Percentiles rank a stretch among this genome's conserved stretches.
phyloP scores from a whole-genome alignment of 2,329 filamentous ascomycete genomes.

The Lithohypha guttulata region DNA sequence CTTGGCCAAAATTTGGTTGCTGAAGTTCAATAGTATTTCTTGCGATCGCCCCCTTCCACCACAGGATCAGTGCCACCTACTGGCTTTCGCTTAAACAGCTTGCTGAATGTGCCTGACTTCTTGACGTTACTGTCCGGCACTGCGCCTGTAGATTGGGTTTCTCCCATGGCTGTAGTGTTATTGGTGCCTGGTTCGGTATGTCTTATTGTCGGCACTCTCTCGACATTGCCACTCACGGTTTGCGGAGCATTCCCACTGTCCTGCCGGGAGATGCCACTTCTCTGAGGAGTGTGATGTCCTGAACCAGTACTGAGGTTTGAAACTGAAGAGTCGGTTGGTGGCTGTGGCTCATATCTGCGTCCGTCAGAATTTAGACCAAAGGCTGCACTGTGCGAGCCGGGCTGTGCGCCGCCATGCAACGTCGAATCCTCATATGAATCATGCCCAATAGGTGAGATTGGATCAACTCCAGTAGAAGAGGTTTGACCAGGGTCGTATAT shows the following conservation, averaged over 20 bases:
- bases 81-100: conserved; percentile 7
- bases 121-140: neutral
- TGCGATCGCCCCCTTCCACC: neutral
- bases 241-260: conserved; percentile 3
- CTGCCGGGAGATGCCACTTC: neutral
- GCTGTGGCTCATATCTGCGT: neutral
- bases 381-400: neutral
- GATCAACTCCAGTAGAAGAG: neutral
- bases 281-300: neutral
- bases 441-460: neutral
- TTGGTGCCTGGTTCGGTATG: conserved; percentile 3
- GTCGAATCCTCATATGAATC: neutral
- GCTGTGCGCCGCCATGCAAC: neutral
- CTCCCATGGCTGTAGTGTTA: neutral
- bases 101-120: conserved; percentile 3
- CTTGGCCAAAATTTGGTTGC: no score
- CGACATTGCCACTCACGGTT: neutral
- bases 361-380: conserved; percentile 5
- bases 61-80: conserved; percentile 3
- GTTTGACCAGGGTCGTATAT: neutral
- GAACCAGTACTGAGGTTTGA: neutral
- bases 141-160: neutral
- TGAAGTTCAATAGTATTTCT: conserved; percentile 6
- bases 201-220: neutral
- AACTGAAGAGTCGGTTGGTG: neutral